Percentiles rank a stretch among this genome's conserved stretches.
These are phyloP conservation scores for Dendrobium huoshanense DNA, from an alignment of 106 monocot species.

Conservation along the genomic window DNA sequence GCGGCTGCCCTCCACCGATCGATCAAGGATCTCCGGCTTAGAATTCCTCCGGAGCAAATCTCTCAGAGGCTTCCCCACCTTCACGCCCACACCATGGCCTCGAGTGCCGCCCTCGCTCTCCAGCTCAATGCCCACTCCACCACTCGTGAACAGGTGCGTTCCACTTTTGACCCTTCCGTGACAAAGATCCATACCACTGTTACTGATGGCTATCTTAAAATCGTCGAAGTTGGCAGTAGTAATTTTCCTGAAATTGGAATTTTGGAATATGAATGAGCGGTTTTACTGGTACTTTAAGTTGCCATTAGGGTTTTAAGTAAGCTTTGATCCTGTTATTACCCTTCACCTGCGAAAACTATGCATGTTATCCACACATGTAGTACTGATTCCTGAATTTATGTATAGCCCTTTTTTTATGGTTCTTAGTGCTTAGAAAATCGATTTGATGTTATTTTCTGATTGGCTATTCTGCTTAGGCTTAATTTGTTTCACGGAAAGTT, in stretches of 20 bases:
- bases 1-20: slow-evolving; percentile 44
- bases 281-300: neutral
- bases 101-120: slow-evolving; percentile 70
- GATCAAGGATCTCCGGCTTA: slow-evolving; percentile 73
- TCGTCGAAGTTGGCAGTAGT: neutral
- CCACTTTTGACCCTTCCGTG: neutral
- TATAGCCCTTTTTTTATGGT: neutral
- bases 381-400: neutral
- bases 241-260: neutral
- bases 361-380: neutral
- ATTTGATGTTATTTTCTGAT: neutral
- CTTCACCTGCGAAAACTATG: neutral
- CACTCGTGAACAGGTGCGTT: slow-evolving; percentile 55
- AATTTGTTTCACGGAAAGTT: neutral
- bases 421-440: neutral
- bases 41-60: slow-evolving; percentile 72
- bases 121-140: slow-evolving; percentile 83
- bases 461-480: neutral
- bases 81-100: slow-evolving; percentile 77
- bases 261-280: neutral
- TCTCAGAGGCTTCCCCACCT: slow-evolving; percentile 84
- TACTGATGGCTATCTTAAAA: neutral
- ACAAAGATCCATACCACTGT: neutral
- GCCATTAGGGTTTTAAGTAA: neutral
- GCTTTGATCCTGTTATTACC: neutral